Evolutionary conservation across 768 basidiomycete species (phyloP).

Genomic region (Exsudoporus frostii): DNA sequence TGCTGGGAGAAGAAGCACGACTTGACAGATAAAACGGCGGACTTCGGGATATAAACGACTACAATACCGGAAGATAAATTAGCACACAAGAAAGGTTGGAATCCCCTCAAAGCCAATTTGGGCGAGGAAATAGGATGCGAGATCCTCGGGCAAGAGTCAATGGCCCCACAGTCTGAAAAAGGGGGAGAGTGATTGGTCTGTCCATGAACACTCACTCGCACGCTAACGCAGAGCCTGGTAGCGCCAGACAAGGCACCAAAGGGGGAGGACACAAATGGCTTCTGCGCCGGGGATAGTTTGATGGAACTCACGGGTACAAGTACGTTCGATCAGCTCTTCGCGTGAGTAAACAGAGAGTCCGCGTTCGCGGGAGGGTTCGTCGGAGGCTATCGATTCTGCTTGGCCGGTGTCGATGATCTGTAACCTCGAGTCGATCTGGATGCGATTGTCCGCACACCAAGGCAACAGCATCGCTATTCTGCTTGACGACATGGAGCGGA

Average conservation of each 20-base stretch:
- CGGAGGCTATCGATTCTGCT: constrained; percentile 1
- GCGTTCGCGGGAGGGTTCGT: constrained; percentile 10
- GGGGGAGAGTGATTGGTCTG: neutral
- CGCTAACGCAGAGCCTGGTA: neutral
- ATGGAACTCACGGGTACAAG: constrained; percentile 28
- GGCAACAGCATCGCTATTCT: constrained; percentile 30
- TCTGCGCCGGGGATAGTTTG: constrained; percentile 8
- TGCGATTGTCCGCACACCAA: constrained; percentile 48
- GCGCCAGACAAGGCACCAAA: neutral
- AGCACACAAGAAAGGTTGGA: neutral
- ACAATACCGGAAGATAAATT: constrained; percentile 4
- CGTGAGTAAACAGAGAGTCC: constrained; percentile 25
- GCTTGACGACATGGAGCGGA: constrained; percentile 20
- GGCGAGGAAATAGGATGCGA: neutral
- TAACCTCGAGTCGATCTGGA: constrained; percentile 47
- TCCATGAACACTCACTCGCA: neutral
- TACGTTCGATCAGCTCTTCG: constrained; percentile 20
- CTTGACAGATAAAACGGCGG: constrained; percentile 57
- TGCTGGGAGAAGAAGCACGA: constrained; percentile 47
- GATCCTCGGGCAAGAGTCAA: neutral
- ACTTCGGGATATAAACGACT: constrained; percentile 69
- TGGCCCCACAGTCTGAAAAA: constrained; percentile 1
- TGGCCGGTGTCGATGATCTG: constrained; percentile 26
- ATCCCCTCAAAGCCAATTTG: neutral
- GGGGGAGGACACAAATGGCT: neutral